Conservation (phyloP, 495 filamentous ascomycete species). For the Tuber indicum region DNA sequence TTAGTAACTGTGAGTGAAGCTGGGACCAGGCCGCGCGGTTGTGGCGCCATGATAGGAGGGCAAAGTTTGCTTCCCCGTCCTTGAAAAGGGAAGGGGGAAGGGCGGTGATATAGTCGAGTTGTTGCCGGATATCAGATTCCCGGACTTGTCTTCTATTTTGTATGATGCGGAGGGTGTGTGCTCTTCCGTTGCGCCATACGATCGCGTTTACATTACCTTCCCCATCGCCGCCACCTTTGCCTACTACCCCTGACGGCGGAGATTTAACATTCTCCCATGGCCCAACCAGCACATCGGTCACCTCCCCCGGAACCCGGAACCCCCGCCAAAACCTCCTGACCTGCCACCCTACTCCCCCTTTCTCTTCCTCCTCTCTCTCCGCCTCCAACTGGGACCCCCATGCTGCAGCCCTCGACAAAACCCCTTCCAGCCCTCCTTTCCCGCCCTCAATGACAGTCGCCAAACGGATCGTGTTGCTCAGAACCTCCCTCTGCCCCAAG, state of each 20-base stretch:
- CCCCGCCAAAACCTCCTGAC: slow-evolving; percentile 17
- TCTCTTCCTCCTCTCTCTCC: neutral
- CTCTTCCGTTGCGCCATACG: neutral
- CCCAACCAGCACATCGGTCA: neutral
- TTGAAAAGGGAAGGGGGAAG: neutral
- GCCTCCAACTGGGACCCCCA: slow-evolving; percentile 1
- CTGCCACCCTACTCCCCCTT: slow-evolving; percentile 4
- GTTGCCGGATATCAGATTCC: neutral
- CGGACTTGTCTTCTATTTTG: neutral
- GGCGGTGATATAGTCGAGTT: neutral
- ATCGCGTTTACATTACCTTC: neutral
- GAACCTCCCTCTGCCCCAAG: neutral
- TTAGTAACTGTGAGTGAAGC: neutral
- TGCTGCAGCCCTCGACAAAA: slow-evolving; percentile 2
- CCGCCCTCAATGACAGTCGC: neutral
- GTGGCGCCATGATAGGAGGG: slow-evolving; percentile 29
- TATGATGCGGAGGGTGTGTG: neutral
- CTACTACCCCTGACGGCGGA: neutral
- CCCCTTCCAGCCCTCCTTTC: neutral
- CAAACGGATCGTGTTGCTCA: neutral
- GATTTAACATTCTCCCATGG: neutral
- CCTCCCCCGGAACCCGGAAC: neutral
- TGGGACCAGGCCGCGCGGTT: slow-evolving; percentile 13
- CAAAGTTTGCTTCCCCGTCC: slow-evolving; percentile 5
- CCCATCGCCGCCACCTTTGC: neutral